phyloP scores from a whole-genome alignment of 139 green algal genomes.

The Edaphochlamys debaryana region DNA sequence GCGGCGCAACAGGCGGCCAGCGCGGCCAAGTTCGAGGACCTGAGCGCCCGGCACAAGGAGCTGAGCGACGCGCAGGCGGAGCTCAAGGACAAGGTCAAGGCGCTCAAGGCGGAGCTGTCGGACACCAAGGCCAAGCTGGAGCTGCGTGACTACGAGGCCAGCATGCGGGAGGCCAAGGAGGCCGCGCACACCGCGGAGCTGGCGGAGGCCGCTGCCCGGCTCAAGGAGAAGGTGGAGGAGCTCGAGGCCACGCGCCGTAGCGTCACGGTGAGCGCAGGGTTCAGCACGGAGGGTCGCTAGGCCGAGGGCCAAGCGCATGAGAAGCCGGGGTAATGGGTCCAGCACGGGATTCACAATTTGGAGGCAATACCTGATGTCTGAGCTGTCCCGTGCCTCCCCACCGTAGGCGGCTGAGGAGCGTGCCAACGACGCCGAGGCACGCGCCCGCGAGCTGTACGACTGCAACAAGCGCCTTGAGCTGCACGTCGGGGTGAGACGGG shows the following conservation, averaged over 20 bases:
- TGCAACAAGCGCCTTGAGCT: slow-evolving; percentile 71
- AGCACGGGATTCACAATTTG: too few relatives aligned
- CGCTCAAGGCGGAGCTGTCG: slow-evolving; percentile 25
- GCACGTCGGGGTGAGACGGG: slow-evolving; percentile 65
- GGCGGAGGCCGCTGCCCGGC: slow-evolving; percentile 27
- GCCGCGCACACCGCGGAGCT: slow-evolving; percentile 21
- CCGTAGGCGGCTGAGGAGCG: slow-evolving; percentile 40
- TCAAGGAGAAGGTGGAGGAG: slow-evolving; percentile 49
- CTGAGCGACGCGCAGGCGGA: neutral
- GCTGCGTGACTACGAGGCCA: slow-evolving; percentile 3
- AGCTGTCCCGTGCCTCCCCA: too few relatives aligned
- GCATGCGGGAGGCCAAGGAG: slow-evolving; percentile 19
- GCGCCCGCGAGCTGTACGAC: slow-evolving; percentile 68
- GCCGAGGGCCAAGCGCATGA: too few relatives aligned
- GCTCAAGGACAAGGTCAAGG: slow-evolving; percentile 17
- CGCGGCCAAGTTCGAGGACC: neutral
- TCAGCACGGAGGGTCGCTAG: too few relatives aligned
- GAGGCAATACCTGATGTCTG: too few relatives aligned
- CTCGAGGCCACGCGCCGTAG: slow-evolving; percentile 10
- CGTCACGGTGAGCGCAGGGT: slow-evolving; percentile 20
- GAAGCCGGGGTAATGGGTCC: too few relatives aligned
- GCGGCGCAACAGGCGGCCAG: neutral
- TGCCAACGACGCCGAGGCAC: slow-evolving; percentile 47
- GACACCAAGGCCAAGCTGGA: slow-evolving; percentile 1
- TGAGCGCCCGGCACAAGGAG: slow-evolving; percentile 6